phyloP scores from a whole-genome alignment of 2,329 filamentous ascomycete species.

The Neoarthrinium moseri region DNA sequence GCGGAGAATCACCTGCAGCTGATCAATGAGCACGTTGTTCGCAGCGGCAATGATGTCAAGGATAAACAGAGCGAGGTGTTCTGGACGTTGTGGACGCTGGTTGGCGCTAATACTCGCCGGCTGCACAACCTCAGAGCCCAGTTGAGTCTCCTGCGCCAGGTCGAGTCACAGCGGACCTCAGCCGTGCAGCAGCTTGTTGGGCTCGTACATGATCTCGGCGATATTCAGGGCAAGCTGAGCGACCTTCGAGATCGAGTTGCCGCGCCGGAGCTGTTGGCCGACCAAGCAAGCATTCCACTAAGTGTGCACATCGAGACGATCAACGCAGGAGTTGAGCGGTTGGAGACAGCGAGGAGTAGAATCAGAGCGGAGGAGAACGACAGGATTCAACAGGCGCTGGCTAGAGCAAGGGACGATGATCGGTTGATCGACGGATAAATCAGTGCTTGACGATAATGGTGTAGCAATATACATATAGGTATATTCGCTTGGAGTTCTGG shows the following conservation, averaged over 20 bases:
- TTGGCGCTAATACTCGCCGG: conserved; percentile 66
- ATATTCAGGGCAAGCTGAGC: conserved; percentile 68
- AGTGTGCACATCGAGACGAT: conserved; percentile 76
- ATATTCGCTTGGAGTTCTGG: not conserved
- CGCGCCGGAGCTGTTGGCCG: conserved; percentile 59
- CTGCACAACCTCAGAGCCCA: conserved; percentile 63
- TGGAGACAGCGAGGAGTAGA: conserved; percentile 63
- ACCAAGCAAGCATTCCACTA: conserved; percentile 56
- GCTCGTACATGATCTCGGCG: conserved; percentile 71
- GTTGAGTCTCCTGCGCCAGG: conserved; percentile 61
- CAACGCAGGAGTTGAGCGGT: conserved; percentile 67
- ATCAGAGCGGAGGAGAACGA: conserved; percentile 60
- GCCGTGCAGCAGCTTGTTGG: conserved; percentile 68
- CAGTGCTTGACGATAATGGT: too few relatives aligned
- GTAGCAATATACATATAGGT: too few relatives aligned
- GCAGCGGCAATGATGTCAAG: conserved; percentile 59
- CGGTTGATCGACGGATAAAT: conserved; percentile 39
- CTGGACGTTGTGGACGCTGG: conserved; percentile 68
- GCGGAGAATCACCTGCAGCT: conserved; percentile 68
- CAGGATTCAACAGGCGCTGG: conserved; percentile 50
- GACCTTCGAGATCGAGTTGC: conserved; percentile 71
- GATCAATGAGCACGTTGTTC: conserved; percentile 68
- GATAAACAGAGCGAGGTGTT: conserved; percentile 65
- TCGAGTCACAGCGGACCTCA: conserved; percentile 63
- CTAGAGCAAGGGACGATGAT: conserved; percentile 42